Percentiles rank a stretch among this genome's conserved stretches.
Conservation (phyloP, 2,329 filamentous ascomycete genomes). For the Hypoxylon sp. region DNA sequence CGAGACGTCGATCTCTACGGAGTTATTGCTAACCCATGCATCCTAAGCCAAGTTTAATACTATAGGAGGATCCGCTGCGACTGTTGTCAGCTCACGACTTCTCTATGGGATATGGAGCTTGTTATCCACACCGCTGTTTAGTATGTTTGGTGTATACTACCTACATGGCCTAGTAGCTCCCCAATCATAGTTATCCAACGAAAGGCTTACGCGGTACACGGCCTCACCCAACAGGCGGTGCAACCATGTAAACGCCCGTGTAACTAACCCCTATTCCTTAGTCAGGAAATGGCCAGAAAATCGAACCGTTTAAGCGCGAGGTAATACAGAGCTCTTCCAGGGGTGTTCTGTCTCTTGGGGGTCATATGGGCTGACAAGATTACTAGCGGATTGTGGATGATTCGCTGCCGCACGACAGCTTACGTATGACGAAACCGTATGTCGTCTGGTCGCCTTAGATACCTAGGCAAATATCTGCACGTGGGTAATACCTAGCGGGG, state of each 20-base stretch:
- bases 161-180: not conserved
- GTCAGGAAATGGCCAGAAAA: constrained; percentile 1
- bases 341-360: not conserved
- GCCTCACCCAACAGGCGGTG: constrained; percentile 16
- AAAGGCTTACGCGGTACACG: constrained; percentile 30
- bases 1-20: constrained; percentile 34
- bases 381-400: constrained; percentile 12
- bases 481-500: not conserved
- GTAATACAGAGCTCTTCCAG: constrained; percentile 19
- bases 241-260: constrained; percentile 40
- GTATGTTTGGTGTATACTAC: not conserved
- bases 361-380: constrained; percentile 1
- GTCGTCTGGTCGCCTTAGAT: not conserved
- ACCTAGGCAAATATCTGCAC: constrained; percentile 1
- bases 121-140: constrained; percentile 25
- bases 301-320: constrained; percentile 35
- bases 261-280: constrained; percentile 17
- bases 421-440: constrained; percentile 23
- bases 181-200: constrained; percentile 13
- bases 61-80: constrained; percentile 27
- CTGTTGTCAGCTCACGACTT: constrained; percentile 31
- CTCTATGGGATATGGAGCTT: constrained; percentile 8
- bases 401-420: constrained; percentile 6
- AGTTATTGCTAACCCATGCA: constrained; percentile 21
- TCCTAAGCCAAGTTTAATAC: constrained; percentile 14